phyloP scores from a whole-genome alignment of 1,139 yeast genomes.

The Saccharomyces hybrid region DNA sequence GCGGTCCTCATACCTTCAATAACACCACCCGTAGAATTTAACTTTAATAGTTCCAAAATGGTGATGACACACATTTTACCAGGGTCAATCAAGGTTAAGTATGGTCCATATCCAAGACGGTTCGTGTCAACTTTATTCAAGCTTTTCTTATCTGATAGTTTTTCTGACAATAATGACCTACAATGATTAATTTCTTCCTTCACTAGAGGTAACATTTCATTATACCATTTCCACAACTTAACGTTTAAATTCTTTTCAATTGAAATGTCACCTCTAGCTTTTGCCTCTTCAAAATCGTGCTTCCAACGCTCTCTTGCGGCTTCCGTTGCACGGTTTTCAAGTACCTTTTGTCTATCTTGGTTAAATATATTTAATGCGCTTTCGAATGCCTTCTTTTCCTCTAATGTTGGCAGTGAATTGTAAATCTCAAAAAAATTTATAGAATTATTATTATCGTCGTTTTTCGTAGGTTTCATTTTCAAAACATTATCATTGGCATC shows the following conservation, averaged over 20 bases:
- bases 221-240: slow-evolving; percentile 69
- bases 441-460: slow-evolving; percentile 31
- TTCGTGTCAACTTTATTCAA: slow-evolving; percentile 3
- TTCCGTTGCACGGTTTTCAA: slow-evolving; percentile 74
- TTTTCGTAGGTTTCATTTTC: slow-evolving; percentile 20
- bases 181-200: slow-evolving; percentile 35
- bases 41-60: slow-evolving; percentile 69
- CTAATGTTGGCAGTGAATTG: slow-evolving; percentile 42
- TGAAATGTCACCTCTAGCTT: slow-evolving; percentile 52
- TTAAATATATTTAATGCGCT: slow-evolving; percentile 61
- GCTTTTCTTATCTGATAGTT: slow-evolving; percentile 1
- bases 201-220: slow-evolving; percentile 60
- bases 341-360: slow-evolving; percentile 60
- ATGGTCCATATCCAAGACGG: slow-evolving; percentile 67
- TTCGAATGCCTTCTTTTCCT: slow-evolving; percentile 53
- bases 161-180: slow-evolving; percentile 8
- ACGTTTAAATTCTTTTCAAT: slow-evolving; percentile 59
- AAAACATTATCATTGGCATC: slow-evolving; percentile 29
- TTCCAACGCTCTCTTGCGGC: slow-evolving; percentile 89
- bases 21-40: slow-evolving; percentile 69
- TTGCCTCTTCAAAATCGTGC: slow-evolving; percentile 66
- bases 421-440: slow-evolving; percentile 63
- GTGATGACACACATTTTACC: slow-evolving; percentile 80
- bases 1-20: slow-evolving; percentile 84
- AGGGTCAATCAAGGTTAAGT: slow-evolving; percentile 59